Evolutionary conservation across 2,329 filamentous ascomycete species (phyloP).

Genomic region (Xylaria digitata): DNA sequence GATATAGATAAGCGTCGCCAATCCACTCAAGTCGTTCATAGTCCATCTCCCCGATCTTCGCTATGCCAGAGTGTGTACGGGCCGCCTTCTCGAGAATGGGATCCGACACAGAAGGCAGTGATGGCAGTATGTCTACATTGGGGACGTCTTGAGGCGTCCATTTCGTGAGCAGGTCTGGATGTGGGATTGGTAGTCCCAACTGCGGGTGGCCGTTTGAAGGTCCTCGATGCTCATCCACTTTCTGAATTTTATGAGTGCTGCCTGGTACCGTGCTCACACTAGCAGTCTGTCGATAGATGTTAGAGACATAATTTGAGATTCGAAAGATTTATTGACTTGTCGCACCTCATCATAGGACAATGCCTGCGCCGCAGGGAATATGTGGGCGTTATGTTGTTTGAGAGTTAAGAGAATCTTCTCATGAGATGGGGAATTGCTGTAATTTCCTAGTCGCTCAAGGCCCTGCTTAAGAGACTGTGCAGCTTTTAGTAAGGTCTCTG

Average conservation of each 20-base stretch:
- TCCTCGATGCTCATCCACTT: constrained; percentile 34
- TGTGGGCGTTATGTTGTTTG: constrained; percentile 43
- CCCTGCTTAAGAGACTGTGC: constrained; percentile 52
- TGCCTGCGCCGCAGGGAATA: constrained; percentile 39
- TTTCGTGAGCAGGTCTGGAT: constrained; percentile 53
- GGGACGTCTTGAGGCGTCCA: constrained; percentile 65
- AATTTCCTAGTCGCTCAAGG: constrained; percentile 43
- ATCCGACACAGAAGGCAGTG: constrained; percentile 71
- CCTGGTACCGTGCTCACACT: constrained; percentile 24
- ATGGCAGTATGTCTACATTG: constrained; percentile 57
- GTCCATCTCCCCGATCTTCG: constrained; percentile 55
- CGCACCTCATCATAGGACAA: constrained; percentile 43
- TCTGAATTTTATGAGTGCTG: constrained; percentile 43
- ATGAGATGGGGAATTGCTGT: constrained; percentile 24
- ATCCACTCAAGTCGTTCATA: constrained; percentile 92
- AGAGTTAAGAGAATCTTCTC: constrained; percentile 39
- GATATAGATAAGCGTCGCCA: constrained; percentile 86
- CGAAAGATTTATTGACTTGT: neutral
- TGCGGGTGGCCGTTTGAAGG: constrained; percentile 12
- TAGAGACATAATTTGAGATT: constrained; percentile 16
- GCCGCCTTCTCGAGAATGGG: constrained; percentile 68
- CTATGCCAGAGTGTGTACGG: constrained; percentile 72
- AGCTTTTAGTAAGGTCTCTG: constrained; percentile 55
- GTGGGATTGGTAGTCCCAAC: constrained; percentile 38
- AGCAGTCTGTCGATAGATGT: constrained; percentile 27